A percentile compares a stretch with the other conserved stretches of the same genome.
Conservation (phyloP, 2,329 filamentous ascomycete species). For the Chaetomiaceae sp. region DNA sequence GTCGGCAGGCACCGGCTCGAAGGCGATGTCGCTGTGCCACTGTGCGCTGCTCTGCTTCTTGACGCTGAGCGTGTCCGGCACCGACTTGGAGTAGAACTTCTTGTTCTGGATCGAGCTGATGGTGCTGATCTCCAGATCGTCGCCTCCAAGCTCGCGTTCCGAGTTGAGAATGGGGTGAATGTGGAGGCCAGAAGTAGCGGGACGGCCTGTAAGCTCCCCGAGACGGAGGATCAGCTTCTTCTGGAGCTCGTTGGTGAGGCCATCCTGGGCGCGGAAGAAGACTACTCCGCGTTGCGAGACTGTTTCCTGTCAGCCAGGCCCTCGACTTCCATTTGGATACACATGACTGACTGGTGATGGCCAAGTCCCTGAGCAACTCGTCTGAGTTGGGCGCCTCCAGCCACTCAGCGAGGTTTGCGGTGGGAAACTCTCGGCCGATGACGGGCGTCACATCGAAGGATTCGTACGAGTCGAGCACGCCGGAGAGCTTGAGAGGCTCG, state of each 20-base stretch:
- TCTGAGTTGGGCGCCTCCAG: conserved; percentile 59
- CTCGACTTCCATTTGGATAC: too few species aligned
- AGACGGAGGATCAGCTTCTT: conserved; percentile 57
- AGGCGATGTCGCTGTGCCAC: conserved; percentile 54
- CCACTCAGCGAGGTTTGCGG: conserved; percentile 55
- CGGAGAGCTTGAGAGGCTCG: conserved; percentile 45
- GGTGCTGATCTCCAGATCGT: conserved; percentile 54
- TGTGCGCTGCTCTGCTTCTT: conserved; percentile 34
- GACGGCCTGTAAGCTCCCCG: conserved; percentile 56
- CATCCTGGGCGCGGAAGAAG: conserved; percentile 58
- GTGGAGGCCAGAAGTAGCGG: conserved; percentile 53
- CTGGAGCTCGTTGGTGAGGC: conserved; percentile 53
- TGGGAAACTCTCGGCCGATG: conserved; percentile 59
- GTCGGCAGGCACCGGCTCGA: conserved; percentile 50
- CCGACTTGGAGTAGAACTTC: conserved; percentile 33
- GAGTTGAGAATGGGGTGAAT: conserved; percentile 57
- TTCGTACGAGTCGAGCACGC: conserved; percentile 48
- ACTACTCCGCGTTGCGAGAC: conserved; percentile 61
- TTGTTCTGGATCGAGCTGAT: conserved; percentile 50
- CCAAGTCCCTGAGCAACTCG: conserved; percentile 60
- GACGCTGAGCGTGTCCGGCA: conserved; percentile 28
- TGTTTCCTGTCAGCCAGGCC: conserved; percentile 25
- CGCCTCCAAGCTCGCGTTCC: conserved; percentile 47
- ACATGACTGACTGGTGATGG: conserved; percentile 54
- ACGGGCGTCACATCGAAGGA: conserved; percentile 57